Conservation (phyloP, 371 early-diverging fungal genomes). For the Rhizopus microsporus region DNA sequence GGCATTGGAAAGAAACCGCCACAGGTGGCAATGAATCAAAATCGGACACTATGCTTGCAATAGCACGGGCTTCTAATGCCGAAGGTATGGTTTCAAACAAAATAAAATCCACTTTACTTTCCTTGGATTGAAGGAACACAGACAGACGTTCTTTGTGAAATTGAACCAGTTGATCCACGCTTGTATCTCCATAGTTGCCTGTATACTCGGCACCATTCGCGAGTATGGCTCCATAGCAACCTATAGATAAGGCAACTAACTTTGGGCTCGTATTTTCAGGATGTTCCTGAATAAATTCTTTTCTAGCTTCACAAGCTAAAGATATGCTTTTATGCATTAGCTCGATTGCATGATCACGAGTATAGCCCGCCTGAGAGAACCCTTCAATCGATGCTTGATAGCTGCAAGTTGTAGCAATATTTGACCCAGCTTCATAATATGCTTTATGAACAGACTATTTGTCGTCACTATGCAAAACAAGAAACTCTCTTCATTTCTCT, state of each 20-base stretch:
- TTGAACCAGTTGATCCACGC: slow-evolving; percentile 31
- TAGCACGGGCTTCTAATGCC: slow-evolving; percentile 50
- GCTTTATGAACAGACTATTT: slow-evolving; percentile 38
- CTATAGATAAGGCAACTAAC: slow-evolving; percentile 55
- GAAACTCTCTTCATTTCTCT: background rate
- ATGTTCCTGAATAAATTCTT: slow-evolving; percentile 29
- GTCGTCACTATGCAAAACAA: background rate
- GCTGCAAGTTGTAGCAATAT: slow-evolving; percentile 50
- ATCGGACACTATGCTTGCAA: slow-evolving; percentile 27
- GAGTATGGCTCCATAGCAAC: slow-evolving; percentile 61
- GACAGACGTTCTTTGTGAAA: slow-evolving; percentile 50
- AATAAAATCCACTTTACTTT: slow-evolving; percentile 46
- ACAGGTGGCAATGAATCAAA: slow-evolving; percentile 23
- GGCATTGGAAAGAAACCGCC: slow-evolving; percentile 48
- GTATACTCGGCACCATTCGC: slow-evolving; percentile 66
- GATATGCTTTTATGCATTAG: slow-evolving; percentile 43
- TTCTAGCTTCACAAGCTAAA: slow-evolving; percentile 44
- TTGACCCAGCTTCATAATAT: slow-evolving; percentile 54
- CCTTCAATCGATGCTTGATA: slow-evolving; percentile 51
- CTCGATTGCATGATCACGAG: slow-evolving; percentile 24
- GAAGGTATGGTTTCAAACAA: slow-evolving; percentile 66
- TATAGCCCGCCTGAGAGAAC: slow-evolving; percentile 36
- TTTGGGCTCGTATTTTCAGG: slow-evolving; percentile 12
- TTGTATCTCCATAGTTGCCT: slow-evolving; percentile 47
- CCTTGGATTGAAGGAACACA: slow-evolving; percentile 27